A percentile compares a stretch with the other conserved stretches of the same genome.
These are phyloP conservation scores for Emergomyces pasteurianus DNA, from an alignment of 2,329 filamentous ascomycete species.

Conservation along the genomic window DNA sequence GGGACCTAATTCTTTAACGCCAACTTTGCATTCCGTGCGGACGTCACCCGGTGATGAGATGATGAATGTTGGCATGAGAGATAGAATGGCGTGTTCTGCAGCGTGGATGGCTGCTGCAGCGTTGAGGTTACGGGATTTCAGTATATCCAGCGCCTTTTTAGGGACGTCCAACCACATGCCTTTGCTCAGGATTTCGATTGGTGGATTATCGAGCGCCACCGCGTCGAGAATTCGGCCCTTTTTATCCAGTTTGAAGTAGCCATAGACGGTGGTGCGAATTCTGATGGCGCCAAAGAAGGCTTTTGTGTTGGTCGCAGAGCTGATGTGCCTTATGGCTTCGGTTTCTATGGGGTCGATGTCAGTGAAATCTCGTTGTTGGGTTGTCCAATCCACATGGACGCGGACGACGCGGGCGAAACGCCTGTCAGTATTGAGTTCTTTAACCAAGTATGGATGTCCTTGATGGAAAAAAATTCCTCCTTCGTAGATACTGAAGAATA, in stretches of 20 bases:
- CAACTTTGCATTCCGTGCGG: conserved; percentile 84
- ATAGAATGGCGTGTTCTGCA: conserved; percentile 81
- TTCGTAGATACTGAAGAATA: conserved; percentile 91
- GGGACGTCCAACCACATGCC: conserved; percentile 96
- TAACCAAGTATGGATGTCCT: conserved; percentile 82
- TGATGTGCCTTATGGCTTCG: conserved; percentile 68
- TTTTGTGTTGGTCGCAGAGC: conserved; percentile 44
- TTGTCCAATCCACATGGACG: conserved; percentile 91
- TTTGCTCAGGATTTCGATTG: conserved; percentile 71
- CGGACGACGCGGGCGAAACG: conserved; percentile 77
- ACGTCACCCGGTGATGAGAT: conserved; percentile 84
- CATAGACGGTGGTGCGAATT: conserved; percentile 80
- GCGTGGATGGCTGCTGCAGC: conserved; percentile 86
- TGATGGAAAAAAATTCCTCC: conserved; percentile 96
- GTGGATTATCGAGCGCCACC: conserved; percentile 84
- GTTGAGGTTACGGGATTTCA: conserved; percentile 61
- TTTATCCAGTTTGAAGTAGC: conserved; percentile 94
- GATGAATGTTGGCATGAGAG: conserved; percentile 80
- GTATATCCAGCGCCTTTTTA: conserved; percentile 61
- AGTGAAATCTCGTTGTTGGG: conserved; percentile 81
- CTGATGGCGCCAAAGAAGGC: conserved; percentile 81
- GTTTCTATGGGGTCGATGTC: conserved; percentile 91
- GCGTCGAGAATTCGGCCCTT: conserved; percentile 78
- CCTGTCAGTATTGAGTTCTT: conserved; percentile 70
- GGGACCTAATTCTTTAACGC: conserved; percentile 73